Evolutionary conservation across 306 rosid genomes (phyloP).

Genomic region (Clitoria ternatea): DNA sequence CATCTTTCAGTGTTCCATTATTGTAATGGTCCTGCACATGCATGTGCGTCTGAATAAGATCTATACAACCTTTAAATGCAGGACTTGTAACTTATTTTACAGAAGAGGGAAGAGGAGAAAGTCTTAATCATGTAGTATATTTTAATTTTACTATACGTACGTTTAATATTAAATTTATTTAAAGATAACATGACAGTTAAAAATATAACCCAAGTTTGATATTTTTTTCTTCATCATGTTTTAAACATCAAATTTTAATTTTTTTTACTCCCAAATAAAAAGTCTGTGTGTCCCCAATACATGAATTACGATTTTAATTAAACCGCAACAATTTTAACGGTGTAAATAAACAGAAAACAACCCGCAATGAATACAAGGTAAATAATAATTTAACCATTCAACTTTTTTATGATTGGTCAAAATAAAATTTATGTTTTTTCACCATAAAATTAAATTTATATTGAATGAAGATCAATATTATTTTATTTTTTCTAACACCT

Average conservation of each 20-base stretch:
- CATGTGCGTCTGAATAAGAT: constrained; percentile 39
- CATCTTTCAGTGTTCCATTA: constrained; percentile 25
- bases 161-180: no score
- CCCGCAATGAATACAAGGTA: no score
- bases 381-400: neutral
- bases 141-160: no score
- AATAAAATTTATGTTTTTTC: neutral
- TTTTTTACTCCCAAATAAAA: neutral
- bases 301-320: no score
- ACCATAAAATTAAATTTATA: no score
- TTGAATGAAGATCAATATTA: no score
- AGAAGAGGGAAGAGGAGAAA: no score
- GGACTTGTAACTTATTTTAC: neutral
- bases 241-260: neutral
- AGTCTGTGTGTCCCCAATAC: no score
- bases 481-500: no score
- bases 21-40: constrained; percentile 38
- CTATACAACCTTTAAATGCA: constrained; percentile 29
- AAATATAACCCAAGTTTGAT: neutral
- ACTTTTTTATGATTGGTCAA: neutral
- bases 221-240: neutral
- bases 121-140: neutral
- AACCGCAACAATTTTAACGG: no score
- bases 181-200: no score
- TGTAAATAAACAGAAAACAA: no score